Base-by-base conservation (phyloP, 257 asterid species). In the Gentiana dahurica region DNA sequence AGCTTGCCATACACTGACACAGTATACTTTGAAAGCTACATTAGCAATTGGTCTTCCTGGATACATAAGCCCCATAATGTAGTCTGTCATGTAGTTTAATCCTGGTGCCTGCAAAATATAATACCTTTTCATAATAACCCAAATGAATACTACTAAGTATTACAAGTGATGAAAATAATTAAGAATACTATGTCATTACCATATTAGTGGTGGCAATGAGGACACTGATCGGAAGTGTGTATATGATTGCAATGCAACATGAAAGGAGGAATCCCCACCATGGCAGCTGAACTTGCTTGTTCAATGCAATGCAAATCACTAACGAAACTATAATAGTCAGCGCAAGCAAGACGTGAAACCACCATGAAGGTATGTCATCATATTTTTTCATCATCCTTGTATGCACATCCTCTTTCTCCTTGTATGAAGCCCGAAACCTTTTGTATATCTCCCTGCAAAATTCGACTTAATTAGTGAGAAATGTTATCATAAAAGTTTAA, bases 231-330 rank as follows among this genome's bases (percentile, higher is more conserved):
- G 97, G 97, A 68, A 89, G 97, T 9, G 97, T 89, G 92, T 86
- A 89, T 51, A 63, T 49, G 49, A 89, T 86, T 51, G 93, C 95
- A n/a, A 86, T 67, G 75, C 58, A 63, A 38, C 92, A 73, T 48
- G 97, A 95, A 65, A 89, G 86, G 70, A 86, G 9, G 33, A 89
- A 87, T 8, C 94, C 95, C 97, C 97, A 89, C 95, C 95, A 86
- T 59, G 95, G 97, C 94, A 89, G 78, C 77, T 86, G 97, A 66
- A 89, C 79, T 73, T 89, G 78, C 69, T 86, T 71, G 11, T 83
- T 86, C 78, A 89, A 69, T 75, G 75, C 60, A 61, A 86, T 81
- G 81, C 94, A 86, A 62, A 86, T 94, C 32, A 81, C 64, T 59
- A 89, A 58, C 58, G 95, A 83, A 60, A 73, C 78, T 47, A 61